Conservation (phyloP, 208 protist species). For the Acanthamoeba healyi region DNA sequence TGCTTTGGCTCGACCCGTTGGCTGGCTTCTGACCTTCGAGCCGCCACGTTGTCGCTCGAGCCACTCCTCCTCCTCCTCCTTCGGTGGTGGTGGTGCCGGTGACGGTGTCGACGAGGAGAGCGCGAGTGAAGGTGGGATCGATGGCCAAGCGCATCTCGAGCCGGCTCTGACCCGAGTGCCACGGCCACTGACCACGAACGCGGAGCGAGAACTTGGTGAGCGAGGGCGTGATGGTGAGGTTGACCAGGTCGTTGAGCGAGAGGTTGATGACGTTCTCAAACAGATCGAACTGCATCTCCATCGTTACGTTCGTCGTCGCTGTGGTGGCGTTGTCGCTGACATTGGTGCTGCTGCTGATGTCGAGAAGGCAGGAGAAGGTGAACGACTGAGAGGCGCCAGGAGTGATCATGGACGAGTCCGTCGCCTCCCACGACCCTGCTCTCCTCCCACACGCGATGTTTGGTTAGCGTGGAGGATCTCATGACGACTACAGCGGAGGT, state of each 20-base stretch:
- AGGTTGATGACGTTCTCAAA: not conserved
- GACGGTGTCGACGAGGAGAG: not conserved
- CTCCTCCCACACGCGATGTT: too few species aligned
- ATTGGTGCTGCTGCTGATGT: too few species aligned
- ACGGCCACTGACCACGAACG: not conserved
- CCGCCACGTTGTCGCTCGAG: not conserved
- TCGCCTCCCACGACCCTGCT: not conserved
- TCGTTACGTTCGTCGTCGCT: not conserved
- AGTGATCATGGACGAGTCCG: not conserved
- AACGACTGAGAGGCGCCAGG: not conserved
- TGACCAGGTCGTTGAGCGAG: not conserved
- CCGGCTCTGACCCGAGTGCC: not conserved
- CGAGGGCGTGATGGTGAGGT: not conserved
- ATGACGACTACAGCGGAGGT: too few species aligned
- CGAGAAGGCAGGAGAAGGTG: conserved; percentile 11
- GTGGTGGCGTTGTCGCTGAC: not conserved
- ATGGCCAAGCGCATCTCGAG: not conserved
- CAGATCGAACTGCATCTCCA: conserved; percentile 42
- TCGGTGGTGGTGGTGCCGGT: not conserved
- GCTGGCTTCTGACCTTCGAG: not conserved
- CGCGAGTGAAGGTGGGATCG: not conserved
- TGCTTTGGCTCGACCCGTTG: not conserved
- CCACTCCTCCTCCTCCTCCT: not conserved
- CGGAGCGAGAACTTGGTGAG: not conserved
- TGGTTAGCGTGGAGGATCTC: too few species aligned